A percentile compares a stretch with the other conserved stretches of the same genome.
Evolutionary conservation across 352 stramenopile species (phyloP).

Genomic region (Phytopythium chamaehyphon): DNA sequence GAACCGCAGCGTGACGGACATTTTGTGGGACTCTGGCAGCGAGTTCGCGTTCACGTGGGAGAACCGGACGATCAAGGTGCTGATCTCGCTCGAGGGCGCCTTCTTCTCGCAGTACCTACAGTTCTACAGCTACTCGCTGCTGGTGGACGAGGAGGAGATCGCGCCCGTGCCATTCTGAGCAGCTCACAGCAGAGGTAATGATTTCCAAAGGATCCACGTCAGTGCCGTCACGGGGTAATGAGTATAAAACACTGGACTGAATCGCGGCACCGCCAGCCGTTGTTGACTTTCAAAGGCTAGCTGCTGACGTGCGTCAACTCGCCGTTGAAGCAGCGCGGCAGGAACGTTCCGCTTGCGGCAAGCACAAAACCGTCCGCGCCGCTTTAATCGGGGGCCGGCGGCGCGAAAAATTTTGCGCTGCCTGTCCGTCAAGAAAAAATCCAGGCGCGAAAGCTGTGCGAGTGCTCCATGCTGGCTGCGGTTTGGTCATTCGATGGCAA

Average conservation of each 20-base stretch:
- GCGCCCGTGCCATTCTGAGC: conserved; percentile 23
- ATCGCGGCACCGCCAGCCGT: no score
- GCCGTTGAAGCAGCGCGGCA: not conserved
- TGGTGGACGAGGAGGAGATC: conserved; percentile 76
- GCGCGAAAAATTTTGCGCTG: not conserved
- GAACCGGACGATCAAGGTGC: conserved; percentile 67
- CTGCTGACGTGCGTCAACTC: not conserved
- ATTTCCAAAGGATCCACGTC: no score
- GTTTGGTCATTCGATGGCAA: no score
- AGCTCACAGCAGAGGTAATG: no score
- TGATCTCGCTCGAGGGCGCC: conserved; percentile 72
- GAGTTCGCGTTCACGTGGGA: conserved; percentile 67
- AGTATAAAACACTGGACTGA: no score
- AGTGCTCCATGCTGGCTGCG: no score
- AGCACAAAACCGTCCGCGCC: no score
- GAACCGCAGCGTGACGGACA: conserved; percentile 62
- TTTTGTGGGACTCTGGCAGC: conserved; percentile 78
- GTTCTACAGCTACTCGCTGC: conserved; percentile 80
- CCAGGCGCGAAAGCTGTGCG: not conserved
- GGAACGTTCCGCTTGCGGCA: not conserved
- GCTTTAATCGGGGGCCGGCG: not conserved
- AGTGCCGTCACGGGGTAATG: no score
- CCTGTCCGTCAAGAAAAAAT: conserved; percentile 3
- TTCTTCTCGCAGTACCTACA: conserved; percentile 85
- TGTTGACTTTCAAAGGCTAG: not conserved